These are phyloP conservation scores for Chlorella ohadii DNA, from an alignment of 139 green algal genomes.

Conservation along the genomic window DNA sequence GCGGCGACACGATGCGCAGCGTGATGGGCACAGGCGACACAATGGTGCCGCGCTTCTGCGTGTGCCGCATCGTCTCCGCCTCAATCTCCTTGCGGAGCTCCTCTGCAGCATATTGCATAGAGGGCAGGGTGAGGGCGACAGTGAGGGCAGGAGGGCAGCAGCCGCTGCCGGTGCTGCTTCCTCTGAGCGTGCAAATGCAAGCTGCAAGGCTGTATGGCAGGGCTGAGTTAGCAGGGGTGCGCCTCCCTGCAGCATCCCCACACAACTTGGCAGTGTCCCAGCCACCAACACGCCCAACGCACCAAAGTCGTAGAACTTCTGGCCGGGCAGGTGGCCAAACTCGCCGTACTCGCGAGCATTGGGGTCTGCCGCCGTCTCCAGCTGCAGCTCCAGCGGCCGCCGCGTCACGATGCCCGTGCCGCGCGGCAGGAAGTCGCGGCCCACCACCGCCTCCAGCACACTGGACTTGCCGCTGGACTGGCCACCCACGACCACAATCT, in stretches of 20 bases:
- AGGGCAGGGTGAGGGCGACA: not conserved
- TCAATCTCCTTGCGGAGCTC: conserved; percentile 93
- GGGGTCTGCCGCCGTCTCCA: conserved; percentile 81
- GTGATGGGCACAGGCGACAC: conserved; percentile 96
- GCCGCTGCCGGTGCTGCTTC: not conserved
- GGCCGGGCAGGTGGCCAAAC: conserved; percentile 84
- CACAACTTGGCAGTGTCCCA: too few relatives aligned
- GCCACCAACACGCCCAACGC: not conserved
- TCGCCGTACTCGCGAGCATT: conserved; percentile 88
- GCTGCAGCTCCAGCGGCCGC: conserved; percentile 91
- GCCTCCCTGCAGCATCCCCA: too few relatives aligned
- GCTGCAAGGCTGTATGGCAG: too few relatives aligned
- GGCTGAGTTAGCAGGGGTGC: too few relatives aligned
- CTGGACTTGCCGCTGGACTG: conserved; percentile 95
- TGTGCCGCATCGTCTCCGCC: conserved; percentile 87
- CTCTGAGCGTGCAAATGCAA: too few relatives aligned
- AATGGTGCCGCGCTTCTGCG: conserved; percentile 70
- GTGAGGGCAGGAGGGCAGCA: not conserved
- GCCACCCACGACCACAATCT: conserved; percentile 92
- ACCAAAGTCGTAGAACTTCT: conserved; percentile 90
- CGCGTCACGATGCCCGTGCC: conserved; percentile 95
- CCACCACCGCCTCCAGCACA: conserved; percentile 96
- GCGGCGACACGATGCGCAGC: conserved; percentile 89
- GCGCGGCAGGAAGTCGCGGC: conserved; percentile 93
- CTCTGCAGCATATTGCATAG: conserved; percentile 48